Conservation (phyloP, 495 filamentous ascomycete species). For the Penicillium ochrochloron region DNA sequence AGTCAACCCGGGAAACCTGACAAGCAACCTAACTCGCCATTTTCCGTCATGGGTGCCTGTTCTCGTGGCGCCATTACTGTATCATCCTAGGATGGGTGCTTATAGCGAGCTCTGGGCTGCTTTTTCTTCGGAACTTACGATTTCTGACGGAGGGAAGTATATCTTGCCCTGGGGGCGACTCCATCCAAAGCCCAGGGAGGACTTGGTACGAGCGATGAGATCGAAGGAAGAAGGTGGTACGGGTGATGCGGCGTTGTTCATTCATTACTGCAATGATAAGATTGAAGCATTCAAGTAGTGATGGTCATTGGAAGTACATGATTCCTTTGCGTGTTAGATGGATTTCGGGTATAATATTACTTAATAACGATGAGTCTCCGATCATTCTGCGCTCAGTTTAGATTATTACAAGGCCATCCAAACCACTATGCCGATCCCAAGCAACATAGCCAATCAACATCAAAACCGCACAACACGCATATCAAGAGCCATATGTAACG, state of each 20-base stretch:
- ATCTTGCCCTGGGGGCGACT: conserved; percentile 49
- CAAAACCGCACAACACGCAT: too few relatives aligned
- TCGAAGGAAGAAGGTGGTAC: conserved; percentile 4
- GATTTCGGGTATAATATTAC: background rate
- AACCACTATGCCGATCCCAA: too few relatives aligned
- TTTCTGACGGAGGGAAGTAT: conserved; percentile 40
- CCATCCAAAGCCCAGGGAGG: conserved; percentile 18
- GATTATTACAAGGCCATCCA: too few relatives aligned
- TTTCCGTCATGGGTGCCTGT: conserved; percentile 13
- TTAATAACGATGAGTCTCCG: background rate
- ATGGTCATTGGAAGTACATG: background rate
- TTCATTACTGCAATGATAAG: conserved; percentile 9
- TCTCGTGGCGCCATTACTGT: conserved; percentile 31
- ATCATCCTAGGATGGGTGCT: conserved; percentile 38
- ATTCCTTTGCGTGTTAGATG: too few relatives aligned
- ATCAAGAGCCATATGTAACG: too few relatives aligned
- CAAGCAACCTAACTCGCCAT: conserved; percentile 16
- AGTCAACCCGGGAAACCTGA: conserved; percentile 20
- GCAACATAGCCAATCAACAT: too few relatives aligned
- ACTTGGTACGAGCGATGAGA: conserved; percentile 11
- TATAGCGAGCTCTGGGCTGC: conserved; percentile 50
- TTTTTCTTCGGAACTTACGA: conserved; percentile 37
- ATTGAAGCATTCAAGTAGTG: conserved; percentile 7
- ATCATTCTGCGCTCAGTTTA: conserved; percentile 31
- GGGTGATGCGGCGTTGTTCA: conserved; percentile 1